phyloP scores from a whole-genome alignment of 768 basidiomycete species.

The Boletus insuetus region DNA sequence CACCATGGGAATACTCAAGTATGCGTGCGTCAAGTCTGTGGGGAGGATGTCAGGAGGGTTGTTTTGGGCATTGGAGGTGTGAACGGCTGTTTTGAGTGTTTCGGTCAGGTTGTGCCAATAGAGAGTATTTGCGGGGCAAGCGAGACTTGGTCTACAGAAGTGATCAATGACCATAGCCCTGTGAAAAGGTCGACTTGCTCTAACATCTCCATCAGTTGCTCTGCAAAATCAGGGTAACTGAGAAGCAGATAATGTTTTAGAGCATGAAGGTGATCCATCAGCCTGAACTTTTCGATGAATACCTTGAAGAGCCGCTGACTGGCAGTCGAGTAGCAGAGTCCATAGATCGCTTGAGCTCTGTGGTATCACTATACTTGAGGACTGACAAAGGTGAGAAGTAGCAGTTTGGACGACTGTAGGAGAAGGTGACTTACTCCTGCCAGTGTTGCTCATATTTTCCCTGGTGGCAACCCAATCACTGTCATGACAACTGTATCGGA shows the following conservation, averaged over 20 bases:
- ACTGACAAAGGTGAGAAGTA: conserved; percentile 41
- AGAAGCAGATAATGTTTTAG: conserved; percentile 91
- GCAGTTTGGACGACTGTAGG: neutral
- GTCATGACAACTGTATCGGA: conserved; percentile 95
- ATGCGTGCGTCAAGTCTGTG: no score
- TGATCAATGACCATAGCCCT: neutral
- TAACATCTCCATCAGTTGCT: conserved; percentile 90
- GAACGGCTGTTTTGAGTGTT: conserved; percentile 90
- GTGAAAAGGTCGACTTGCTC: conserved; percentile 49
- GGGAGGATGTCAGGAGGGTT: conserved; percentile 86
- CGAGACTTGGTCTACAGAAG: conserved; percentile 66
- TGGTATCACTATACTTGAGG: conserved; percentile 91
- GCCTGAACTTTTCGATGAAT: conserved; percentile 92
- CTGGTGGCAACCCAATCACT: conserved; percentile 96
- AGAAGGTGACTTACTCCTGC: conserved; percentile 60
- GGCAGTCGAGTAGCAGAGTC: conserved; percentile 89
- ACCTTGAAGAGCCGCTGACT: conserved; percentile 93
- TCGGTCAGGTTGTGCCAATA: conserved; percentile 96
- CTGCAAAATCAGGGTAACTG: conserved; percentile 93
- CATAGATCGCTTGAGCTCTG: conserved; percentile 92
- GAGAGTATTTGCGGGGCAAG: conserved; percentile 89
- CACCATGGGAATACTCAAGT: no score
- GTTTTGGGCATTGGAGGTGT: conserved; percentile 86
- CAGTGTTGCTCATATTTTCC: conserved; percentile 84
- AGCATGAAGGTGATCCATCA: conserved; percentile 86